Percentiles rank a stretch among this genome's conserved stretches.
Conservation (phyloP, 176 grass and related monocot genomes). For the Avena insularis region DNA sequence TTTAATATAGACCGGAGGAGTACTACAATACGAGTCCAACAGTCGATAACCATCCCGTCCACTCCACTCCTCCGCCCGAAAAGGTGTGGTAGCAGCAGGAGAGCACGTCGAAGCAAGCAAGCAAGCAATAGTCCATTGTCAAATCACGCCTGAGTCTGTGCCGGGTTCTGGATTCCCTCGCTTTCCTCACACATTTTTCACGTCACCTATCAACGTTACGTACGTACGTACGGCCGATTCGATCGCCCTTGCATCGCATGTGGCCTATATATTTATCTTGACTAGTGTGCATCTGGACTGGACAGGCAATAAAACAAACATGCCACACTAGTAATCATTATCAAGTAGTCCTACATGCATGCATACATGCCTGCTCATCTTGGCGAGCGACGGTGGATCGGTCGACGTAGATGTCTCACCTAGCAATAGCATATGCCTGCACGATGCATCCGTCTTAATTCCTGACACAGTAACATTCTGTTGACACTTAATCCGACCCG, state of each 20-base stretch:
- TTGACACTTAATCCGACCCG: neutral
- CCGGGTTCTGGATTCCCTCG: neutral
- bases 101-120: slow-evolving; percentile 2
- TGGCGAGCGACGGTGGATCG: neutral
- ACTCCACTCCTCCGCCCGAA: neutral
- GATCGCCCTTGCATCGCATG: neutral
- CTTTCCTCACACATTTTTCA: slow-evolving; percentile 13
- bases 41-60: neutral
- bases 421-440: neutral
- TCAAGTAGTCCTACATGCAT: neutral
- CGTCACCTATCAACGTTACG: neutral
- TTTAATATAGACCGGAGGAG: no score
- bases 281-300: neutral
- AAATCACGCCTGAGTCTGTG: neutral
- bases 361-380: neutral
- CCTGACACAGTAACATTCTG: neutral
- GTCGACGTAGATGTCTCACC: neutral
- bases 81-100: neutral
- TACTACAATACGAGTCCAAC: no score
- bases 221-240: neutral
- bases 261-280: neutral
- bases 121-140: slow-evolving; percentile 17
- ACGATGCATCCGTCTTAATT: neutral
- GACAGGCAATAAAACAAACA: neutral
- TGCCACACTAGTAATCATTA: neutral